A percentile compares a stretch with the other conserved stretches of the same genome.
phyloP scores from a whole-genome alignment of 1,139 yeast genomes.

The Suhomyces chickasaworum region DNA sequence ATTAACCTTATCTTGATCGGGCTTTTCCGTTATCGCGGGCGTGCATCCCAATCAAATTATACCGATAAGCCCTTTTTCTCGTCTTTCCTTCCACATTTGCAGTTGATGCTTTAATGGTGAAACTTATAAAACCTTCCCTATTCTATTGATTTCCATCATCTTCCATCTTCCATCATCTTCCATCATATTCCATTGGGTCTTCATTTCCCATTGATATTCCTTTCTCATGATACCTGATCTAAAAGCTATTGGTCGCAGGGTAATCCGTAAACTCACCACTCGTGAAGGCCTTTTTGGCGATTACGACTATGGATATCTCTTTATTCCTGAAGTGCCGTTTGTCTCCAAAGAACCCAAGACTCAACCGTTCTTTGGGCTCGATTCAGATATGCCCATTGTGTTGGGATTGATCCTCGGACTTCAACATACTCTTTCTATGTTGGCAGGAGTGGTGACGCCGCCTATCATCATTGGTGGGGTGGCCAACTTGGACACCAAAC shows the following conservation, averaged over 20 bases:
- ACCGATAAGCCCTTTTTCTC: background rate
- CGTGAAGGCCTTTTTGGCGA: conserved; percentile 80
- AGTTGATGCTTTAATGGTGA: background rate
- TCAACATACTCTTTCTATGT: conserved; percentile 86
- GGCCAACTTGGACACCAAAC: conserved; percentile 55
- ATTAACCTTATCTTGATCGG: conserved; percentile 4
- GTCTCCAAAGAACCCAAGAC: conserved; percentile 49
- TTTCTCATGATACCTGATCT: conserved; percentile 14
- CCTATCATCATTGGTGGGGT: conserved; percentile 67
- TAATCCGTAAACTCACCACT: conserved; percentile 56
- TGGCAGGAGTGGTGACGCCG: conserved; percentile 90
- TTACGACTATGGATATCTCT: conserved; percentile 75
- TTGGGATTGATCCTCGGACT: conserved; percentile 77
- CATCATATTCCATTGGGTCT: too few species aligned
- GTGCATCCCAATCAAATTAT: background rate
- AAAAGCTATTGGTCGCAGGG: conserved; percentile 24
- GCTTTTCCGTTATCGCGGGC: conserved; percentile 7
- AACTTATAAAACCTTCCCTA: background rate
- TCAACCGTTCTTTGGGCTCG: conserved; percentile 79
- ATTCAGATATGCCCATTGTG: conserved; percentile 76
- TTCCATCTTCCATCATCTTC: background rate
- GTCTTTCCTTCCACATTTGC: background rate
- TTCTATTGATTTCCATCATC: background rate
- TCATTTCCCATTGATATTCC: too few species aligned
- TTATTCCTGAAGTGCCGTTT: conserved; percentile 78